phyloP scores from a whole-genome alignment of 306 rosid species.

The Cajanus cajan region DNA sequence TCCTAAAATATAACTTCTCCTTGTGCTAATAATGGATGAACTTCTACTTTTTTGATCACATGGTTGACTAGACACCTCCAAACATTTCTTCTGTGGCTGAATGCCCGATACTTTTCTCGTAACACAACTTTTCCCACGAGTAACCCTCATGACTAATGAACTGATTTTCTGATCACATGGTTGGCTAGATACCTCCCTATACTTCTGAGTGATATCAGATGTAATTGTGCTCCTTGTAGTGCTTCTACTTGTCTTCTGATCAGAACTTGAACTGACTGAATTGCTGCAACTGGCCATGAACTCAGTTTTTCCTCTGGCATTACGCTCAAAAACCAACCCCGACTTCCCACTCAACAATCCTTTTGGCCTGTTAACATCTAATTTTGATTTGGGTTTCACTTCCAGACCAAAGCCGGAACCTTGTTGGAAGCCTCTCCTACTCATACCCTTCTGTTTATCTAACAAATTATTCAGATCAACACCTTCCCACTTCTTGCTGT shows the following conservation, averaged over 20 bases:
- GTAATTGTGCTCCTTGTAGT: conserved; percentile 47
- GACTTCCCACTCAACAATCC: conserved; percentile 37
- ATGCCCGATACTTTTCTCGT: conserved; percentile 43
- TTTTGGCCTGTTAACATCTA: conserved; percentile 26
- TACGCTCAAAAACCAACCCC: conserved; percentile 32
- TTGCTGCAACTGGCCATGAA: conserved; percentile 32
- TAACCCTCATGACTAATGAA: conserved; percentile 39
- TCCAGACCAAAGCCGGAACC: conserved; percentile 34
- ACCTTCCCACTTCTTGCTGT: conserved; percentile 54
- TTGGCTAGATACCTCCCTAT: conserved; percentile 42
- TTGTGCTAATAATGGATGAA: conserved; percentile 42
- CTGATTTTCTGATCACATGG: conserved; percentile 34
- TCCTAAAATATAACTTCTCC: conserved; percentile 47
- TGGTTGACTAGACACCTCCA: conserved; percentile 45
- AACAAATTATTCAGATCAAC: conserved; percentile 31
- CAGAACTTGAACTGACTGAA: conserved; percentile 33
- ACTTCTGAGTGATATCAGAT: conserved; percentile 42
- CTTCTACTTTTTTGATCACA: conserved; percentile 37
- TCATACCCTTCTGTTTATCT: conserved; percentile 41
- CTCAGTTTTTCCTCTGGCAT: conserved; percentile 35
- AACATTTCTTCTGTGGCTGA: conserved; percentile 27
- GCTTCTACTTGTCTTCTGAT: conserved; percentile 42
- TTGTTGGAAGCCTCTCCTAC: conserved; percentile 31
- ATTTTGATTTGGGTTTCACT: conserved; percentile 42
- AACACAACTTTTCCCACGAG: conserved; percentile 48